Percentiles rank a stretch among this genome's conserved stretches.
Evolutionary conservation across 2,329 filamentous ascomycete genomes (phyloP).

Genomic region (Purpureocillium lavendulum): DNA sequence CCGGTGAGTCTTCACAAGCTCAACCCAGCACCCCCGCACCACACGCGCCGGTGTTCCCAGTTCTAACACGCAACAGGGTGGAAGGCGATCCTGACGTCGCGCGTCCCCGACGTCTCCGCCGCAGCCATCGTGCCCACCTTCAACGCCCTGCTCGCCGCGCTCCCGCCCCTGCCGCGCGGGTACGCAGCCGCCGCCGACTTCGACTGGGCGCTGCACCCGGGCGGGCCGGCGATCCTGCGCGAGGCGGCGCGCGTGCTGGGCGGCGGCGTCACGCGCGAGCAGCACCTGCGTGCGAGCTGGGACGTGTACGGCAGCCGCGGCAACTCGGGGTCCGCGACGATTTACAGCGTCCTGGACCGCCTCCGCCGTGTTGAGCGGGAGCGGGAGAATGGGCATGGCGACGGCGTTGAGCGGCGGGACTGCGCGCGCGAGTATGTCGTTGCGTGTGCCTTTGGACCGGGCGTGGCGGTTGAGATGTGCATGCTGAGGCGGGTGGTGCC

Average conservation of each 20-base stretch:
- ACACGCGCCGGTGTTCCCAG: no score
- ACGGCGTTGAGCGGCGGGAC: constrained; percentile 39
- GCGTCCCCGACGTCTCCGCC: constrained; percentile 49
- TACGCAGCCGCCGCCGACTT: constrained; percentile 47
- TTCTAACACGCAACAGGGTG: constrained; percentile 33
- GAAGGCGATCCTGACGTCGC: constrained; percentile 57
- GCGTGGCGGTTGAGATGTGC: constrained; percentile 61
- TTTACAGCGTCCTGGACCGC: constrained; percentile 58
- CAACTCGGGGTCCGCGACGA: constrained; percentile 62
- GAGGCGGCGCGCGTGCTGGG: constrained; percentile 51
- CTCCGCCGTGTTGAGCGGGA: constrained; percentile 42
- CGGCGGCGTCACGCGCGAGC: constrained; percentile 17
- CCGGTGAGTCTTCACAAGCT: constrained; percentile 38
- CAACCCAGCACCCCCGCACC: no score
- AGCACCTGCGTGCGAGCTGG: constrained; percentile 60
- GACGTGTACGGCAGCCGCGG: constrained; percentile 61
- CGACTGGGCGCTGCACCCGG: constrained; percentile 68
- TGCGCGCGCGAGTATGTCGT: constrained; percentile 52
- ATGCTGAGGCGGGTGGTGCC: constrained; percentile 41
- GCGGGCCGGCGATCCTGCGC: constrained; percentile 57
- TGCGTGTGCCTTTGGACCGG: constrained; percentile 62
- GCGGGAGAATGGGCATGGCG: no score
- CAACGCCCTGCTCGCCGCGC: constrained; percentile 37
- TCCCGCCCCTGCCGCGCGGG: constrained; percentile 34
- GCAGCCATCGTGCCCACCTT: constrained; percentile 46